Evolutionary conservation across 208 protist genomes (phyloP).

Genomic region (Leishmania mexicana): DNA sequence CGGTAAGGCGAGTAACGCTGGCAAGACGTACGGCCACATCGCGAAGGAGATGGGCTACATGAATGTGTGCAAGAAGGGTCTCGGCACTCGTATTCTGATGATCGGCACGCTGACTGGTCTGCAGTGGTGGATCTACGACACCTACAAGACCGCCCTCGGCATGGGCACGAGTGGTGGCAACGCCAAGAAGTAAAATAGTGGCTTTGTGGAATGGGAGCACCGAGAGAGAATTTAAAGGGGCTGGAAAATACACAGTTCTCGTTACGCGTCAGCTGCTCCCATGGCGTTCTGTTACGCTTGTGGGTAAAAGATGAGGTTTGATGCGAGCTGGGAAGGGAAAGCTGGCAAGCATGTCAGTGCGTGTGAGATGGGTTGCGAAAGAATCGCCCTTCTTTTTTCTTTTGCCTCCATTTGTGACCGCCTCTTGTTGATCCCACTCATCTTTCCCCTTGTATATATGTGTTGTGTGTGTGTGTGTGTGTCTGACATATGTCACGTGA

Average conservation of each 20-base stretch:
- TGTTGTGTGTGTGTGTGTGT: not conserved
- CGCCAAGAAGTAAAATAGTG: conserved; percentile 24
- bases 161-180: conserved; percentile 57
- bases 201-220: not conserved
- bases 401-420: not conserved
- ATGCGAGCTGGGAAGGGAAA: not conserved
- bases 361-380: not conserved
- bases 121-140: conserved; percentile 96
- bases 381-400: not conserved
- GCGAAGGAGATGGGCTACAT: conserved; percentile 85
- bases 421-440: not conserved
- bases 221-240: not conserved
- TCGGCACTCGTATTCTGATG: conserved; percentile 96
- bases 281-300: not conserved
- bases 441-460: no score
- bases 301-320: not conserved
- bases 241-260: not conserved
- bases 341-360: not conserved
- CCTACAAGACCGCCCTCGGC: conserved; percentile 65
- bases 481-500: not conserved
- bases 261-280: not conserved
- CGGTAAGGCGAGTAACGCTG: conserved; percentile 86
- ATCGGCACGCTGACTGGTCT: conserved; percentile 96
- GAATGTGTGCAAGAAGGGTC: conserved; percentile 88
- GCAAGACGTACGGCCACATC: conserved; percentile 81